Base-by-base conservation (phyloP, 2,329 filamentous ascomycete genomes). In the Diaporthe citriasiana region DNA sequence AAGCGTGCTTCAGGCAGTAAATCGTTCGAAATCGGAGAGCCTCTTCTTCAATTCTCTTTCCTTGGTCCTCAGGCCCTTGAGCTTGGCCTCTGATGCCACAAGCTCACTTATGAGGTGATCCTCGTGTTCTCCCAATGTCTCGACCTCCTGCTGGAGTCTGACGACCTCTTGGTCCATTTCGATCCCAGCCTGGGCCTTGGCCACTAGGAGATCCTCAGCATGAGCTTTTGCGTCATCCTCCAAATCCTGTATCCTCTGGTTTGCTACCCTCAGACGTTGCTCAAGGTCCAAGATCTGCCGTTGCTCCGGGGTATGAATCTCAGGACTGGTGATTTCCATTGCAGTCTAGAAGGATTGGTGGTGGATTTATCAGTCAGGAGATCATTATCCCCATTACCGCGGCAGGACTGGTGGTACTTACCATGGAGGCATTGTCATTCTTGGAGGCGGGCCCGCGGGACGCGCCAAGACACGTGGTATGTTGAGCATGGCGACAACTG, bases 81-180 rank as follows among this genome's bases (percentile, higher is more conserved):
- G 63, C 45, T 68, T 35, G 30, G 63, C n/a, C 13, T 68, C 63
- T 13, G 63, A 68, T 0, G 33, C 22, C n/a, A 68, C 63, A 4
- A 68, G 63, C 63, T 68, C 63, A 51, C n/a, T 22, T 4, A 68
- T 68, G n/a, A 68, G 63, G 45, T 13, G 45, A 45, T 68, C 45
- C 30, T 68, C 63, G 33, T 68, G 63, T 22, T 68, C 30, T 9
- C 47, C 45, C 33, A 68, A 13, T 13, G 63, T 68, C 33, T 53
- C 30, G 10, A 68, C 45, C 22, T 68, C 45, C 45, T 68, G 63
- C 33, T 68, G 63, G 13, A 68, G 63, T 51, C 45, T 68, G 33
- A 68, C 9, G 8, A 68, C 33, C 15, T 68, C 63, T 27, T 68
- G 63, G n/a, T 68, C 63, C 8, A 38, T 51, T 13, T 53, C 63